A percentile compares a stretch with the other conserved stretches of the same genome.
These are phyloP conservation scores for Mycosphaerella sp. DNA, from an alignment of 2,329 filamentous ascomycete genomes.

Conservation along the genomic window DNA sequence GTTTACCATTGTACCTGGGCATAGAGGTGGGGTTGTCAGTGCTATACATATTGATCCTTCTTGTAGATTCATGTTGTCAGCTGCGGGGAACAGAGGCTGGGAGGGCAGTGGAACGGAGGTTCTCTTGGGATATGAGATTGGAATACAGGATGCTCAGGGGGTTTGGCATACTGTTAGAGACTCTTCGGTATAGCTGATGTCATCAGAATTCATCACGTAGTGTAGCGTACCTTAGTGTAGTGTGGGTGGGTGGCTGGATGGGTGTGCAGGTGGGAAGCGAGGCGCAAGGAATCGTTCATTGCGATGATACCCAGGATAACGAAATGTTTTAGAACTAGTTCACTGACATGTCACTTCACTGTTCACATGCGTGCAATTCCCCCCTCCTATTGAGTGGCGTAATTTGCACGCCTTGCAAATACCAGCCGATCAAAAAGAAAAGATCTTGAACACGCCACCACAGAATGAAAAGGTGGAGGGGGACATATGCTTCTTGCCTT, in stretches of 20 bases:
- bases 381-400: too few relatives aligned
- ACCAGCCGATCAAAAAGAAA: too few relatives aligned
- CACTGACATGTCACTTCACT: too few relatives aligned
- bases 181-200: not conserved
- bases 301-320: slow-evolving; percentile 6
- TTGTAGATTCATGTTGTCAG: slow-evolving; percentile 84
- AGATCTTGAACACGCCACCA: too few relatives aligned
- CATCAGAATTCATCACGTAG: too few relatives aligned
- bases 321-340: not conserved
- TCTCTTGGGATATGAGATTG: slow-evolving; percentile 88
- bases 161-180: slow-evolving; percentile 27
- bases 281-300: not conserved
- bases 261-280: not conserved
- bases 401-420: too few relatives aligned
- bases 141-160: slow-evolving; percentile 29
- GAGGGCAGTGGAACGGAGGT: slow-evolving; percentile 83
- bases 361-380: too few relatives aligned
- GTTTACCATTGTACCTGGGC: slow-evolving; percentile 93
- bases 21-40: slow-evolving; percentile 79
- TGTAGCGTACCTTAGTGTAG: not conserved
- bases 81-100: slow-evolving; percentile 90
- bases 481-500: too few relatives aligned
- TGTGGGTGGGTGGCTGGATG: not conserved
- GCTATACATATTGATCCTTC: slow-evolving; percentile 81
- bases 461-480: too few relatives aligned